Evolutionary conservation across 1,284 basidiomycete species (phyloP), one percentile per base, ranked within the genome.

Genomic region (Ceratobasidium sp.): DNA sequence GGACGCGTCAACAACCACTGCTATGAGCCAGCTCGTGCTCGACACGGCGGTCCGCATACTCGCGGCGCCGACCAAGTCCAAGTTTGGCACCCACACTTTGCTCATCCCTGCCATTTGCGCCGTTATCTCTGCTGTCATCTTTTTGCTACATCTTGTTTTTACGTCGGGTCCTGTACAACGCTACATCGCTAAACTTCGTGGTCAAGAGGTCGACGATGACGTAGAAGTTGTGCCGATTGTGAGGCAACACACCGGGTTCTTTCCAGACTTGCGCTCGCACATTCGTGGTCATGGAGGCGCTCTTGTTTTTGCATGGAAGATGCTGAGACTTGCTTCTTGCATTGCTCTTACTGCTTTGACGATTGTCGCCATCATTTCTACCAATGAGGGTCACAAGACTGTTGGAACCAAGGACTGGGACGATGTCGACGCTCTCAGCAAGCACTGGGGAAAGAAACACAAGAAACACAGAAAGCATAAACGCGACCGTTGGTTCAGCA

Each of bases 391-490:
- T 28, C 60, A 64, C 53, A 60, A 73, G 53, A 54, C 61, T 53
- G 37, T 64, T 11, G 73, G 69, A 3, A 6, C 69, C 56, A 45
- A 39, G 35, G 49, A 65, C 60, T 51, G 37, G 54, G 39, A 47
- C 56, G 49, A 73, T 35, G 76, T 45, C 1, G 54, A 71, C 31
- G n/a, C 65, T 5, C 56, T 60, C 35, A 67, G 42, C 45, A 78
- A 79, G 60, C 78, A 77, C 61, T 77, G 76, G 76, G 63, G 76
- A 35, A 77, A 51, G 58, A 77, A 77, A 67, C 76, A 66, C 68
- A 54, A 47, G 51, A 54, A 66, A 66, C 77, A 66, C 20, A 23
- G 45, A 33, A 74, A 74, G 54, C 76, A 60, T 28, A 75, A 42
- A 58, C 37, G 51, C 13, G 60, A 58, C 13, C 60, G 56, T 17